Evolutionary conservation across 176 grass and related monocot species (phyloP).

Genomic region (Zizania latifolia): DNA sequence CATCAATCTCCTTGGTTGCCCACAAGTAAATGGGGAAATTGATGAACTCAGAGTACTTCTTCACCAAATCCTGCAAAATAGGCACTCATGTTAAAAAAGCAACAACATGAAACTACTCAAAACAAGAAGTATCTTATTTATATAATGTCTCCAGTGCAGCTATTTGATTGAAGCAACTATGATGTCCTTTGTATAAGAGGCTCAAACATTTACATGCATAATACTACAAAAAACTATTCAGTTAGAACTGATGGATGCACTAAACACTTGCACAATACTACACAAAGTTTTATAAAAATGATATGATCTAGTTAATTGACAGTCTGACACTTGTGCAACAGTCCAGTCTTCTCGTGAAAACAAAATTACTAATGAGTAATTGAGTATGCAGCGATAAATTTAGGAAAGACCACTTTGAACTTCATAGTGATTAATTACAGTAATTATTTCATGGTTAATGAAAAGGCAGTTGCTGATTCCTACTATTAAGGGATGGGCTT

Average conservation of each 20-base stretch:
- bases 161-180: neutral
- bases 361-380: neutral
- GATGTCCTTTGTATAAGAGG: neutral
- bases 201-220: neutral
- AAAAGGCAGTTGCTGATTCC: neutral
- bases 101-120: neutral
- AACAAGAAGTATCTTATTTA: neutral
- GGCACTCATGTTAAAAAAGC: neutral
- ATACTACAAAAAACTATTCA: neutral
- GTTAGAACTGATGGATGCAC: neutral
- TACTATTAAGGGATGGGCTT: neutral
- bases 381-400: neutral
- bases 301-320: neutral
- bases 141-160: neutral
- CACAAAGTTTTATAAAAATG: no score
- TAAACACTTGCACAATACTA: no score
- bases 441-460: neutral
- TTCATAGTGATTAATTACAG: neutral
- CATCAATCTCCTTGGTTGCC: constrained; percentile 96
- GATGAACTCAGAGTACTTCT: constrained; percentile 95
- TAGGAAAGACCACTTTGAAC: neutral
- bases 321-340: neutral
- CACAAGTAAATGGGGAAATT: constrained; percentile 99
- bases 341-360: neutral
- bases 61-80: constrained; percentile 76